These are phyloP conservation scores for Polyplosphaeria fusca DNA, from an alignment of 495 filamentous ascomycete genomes.

Conservation along the genomic window DNA sequence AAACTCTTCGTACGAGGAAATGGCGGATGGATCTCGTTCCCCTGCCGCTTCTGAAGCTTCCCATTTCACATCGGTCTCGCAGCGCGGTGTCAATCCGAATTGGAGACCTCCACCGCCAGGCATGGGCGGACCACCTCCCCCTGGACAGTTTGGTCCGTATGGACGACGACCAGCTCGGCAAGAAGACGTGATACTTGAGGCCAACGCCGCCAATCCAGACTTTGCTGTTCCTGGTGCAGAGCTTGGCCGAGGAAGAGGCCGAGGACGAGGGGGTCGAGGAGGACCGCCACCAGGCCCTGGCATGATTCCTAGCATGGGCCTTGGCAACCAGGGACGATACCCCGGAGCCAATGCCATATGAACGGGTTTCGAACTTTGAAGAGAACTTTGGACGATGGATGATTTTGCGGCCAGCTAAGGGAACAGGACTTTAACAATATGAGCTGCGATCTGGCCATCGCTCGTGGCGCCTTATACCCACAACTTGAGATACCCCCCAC, in stretches of 20 bases:
- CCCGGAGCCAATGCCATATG: conserved; percentile 28
- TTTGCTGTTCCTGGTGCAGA: conserved; percentile 32
- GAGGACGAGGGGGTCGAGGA: conserved; percentile 13
- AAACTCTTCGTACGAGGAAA: conserved; percentile 53
- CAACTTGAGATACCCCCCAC: no score
- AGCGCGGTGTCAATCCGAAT: conserved; percentile 80
- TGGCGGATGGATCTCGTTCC: conserved; percentile 64
- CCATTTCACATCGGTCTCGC: conserved; percentile 80
- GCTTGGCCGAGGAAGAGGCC: conserved; percentile 20
- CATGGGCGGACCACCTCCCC: conserved; percentile 18
- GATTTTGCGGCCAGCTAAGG: background rate
- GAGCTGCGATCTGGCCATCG: conserved; percentile 22
- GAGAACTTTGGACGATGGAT: background rate
- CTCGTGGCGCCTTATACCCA: no score
- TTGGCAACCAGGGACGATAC: conserved; percentile 30
- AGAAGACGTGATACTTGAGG: conserved; percentile 34
- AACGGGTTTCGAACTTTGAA: background rate
- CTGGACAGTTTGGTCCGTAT: conserved; percentile 27
- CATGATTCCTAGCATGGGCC: conserved; percentile 11
- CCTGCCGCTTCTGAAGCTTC: conserved; percentile 73
- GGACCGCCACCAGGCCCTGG: conserved; percentile 6
- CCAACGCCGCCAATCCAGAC: conserved; percentile 34
- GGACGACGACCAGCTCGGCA: conserved; percentile 25
- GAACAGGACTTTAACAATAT: background rate
- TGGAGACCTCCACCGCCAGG: conserved; percentile 59